These are phyloP conservation scores for Microthlaspi erraticum DNA, from an alignment of 345 rosid species.

Conservation along the genomic window DNA sequence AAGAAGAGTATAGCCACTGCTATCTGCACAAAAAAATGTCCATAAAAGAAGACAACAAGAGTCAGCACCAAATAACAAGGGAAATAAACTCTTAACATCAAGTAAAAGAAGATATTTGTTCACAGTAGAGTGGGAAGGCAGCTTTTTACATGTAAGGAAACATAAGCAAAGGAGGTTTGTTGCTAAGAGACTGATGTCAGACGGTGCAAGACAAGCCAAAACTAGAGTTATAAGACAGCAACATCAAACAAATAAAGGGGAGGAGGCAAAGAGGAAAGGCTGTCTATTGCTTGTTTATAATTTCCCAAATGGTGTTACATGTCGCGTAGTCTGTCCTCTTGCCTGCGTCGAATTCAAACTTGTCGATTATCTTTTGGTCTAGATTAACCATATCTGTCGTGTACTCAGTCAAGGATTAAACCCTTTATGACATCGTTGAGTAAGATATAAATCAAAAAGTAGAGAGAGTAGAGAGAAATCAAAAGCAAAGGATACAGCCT, in stretches of 20 bases:
- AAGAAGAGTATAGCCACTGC: background rate
- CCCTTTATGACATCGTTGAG: background rate
- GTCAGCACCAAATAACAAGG: background rate
- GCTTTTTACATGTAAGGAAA: slow-evolving; percentile 16
- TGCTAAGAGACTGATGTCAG: slow-evolving; percentile 1
- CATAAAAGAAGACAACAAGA: background rate
- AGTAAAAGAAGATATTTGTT: background rate
- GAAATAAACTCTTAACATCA: background rate
- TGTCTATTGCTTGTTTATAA: slow-evolving; percentile 51
- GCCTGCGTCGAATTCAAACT: slow-evolving; percentile 56
- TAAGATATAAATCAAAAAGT: background rate
- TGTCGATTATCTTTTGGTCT: slow-evolving; percentile 55
- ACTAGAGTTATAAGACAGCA: background rate
- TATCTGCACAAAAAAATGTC: background rate
- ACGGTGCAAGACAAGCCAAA: background rate
- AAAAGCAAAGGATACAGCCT: slow-evolving; percentile 67
- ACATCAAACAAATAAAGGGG: background rate
- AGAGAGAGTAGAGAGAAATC: background rate
- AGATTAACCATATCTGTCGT: slow-evolving; percentile 51
- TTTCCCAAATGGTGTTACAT: slow-evolving; percentile 68
- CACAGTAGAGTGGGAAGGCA: background rate
- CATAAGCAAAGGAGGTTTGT: background rate
- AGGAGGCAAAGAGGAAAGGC: background rate
- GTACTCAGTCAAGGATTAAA: slow-evolving; percentile 5
- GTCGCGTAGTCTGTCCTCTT: slow-evolving; percentile 51